Conservation (phyloP, 2,329 filamentous ascomycete species). For the Torrubiella hemipterigena region DNA sequence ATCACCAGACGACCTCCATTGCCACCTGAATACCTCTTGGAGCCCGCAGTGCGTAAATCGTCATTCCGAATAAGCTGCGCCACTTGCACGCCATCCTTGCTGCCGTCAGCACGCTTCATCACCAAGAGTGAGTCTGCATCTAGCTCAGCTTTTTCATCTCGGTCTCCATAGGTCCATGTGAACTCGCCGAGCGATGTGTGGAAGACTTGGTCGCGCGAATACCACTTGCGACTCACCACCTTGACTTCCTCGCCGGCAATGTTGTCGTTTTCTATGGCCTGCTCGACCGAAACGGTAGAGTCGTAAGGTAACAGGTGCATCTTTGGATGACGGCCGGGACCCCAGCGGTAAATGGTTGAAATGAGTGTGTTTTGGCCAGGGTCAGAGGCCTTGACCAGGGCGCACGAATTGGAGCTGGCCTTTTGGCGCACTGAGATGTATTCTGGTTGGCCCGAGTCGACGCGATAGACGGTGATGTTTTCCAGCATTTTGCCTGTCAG, state of each 20-base stretch:
- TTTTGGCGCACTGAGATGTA: conserved; percentile 11
- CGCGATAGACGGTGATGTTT: conserved; percentile 5
- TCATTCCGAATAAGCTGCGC: conserved; percentile 11
- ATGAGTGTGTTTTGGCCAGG: conserved; percentile 7
- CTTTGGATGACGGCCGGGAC: conserved; percentile 9
- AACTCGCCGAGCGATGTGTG: conserved; percentile 11
- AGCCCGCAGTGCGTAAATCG: conserved; percentile 10
- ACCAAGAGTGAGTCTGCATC: conserved; percentile 10
- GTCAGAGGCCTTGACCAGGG: conserved; percentile 9
- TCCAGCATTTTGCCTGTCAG: conserved; percentile 4
- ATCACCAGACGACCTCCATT: conserved; percentile 12
- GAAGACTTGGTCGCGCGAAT: conserved; percentile 10
- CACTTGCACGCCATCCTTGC: conserved; percentile 5
- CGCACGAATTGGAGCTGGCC: conserved; percentile 12
- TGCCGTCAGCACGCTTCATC: conserved; percentile 6
- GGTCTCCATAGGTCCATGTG: conserved; percentile 11
- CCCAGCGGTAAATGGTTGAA: conserved; percentile 12
- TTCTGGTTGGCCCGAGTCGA: conserved; percentile 3
- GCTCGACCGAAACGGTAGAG: conserved; percentile 7
- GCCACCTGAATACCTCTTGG: conserved; percentile 9
- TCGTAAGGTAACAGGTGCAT: conserved; percentile 8
- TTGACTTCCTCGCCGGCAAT: conserved; percentile 8
- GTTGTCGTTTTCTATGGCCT: conserved; percentile 8
- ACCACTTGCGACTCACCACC: conserved; percentile 7
- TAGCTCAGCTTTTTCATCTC: conserved; percentile 6